Conservation (phyloP, 163 green algal species). For the Scenedesmus sp. region DNA sequence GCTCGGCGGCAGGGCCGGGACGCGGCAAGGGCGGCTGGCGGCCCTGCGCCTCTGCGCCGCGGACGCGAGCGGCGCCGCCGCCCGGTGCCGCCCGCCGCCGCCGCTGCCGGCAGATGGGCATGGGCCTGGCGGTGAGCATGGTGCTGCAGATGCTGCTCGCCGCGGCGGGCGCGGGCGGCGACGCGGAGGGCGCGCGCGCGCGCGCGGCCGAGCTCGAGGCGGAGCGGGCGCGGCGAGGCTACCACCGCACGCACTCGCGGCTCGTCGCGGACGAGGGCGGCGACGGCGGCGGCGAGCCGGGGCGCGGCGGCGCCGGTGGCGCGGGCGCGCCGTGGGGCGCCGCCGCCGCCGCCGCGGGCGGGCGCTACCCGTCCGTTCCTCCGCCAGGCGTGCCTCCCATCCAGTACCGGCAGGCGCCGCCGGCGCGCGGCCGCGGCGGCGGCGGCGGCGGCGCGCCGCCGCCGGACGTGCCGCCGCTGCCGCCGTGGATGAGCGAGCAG, state of each 20-base stretch:
- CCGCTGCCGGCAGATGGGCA: constrained; percentile 52
- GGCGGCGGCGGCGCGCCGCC: background rate
- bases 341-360: background rate
- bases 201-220: constrained; percentile 21
- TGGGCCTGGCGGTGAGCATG: constrained; percentile 40
- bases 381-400: constrained; percentile 22
- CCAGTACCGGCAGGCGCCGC: background rate
- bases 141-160: background rate
- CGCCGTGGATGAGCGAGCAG: constrained; percentile 43
- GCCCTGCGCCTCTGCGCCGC: too few species aligned
- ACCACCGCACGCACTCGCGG: constrained; percentile 40
- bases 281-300: background rate
- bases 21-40: too few species aligned
- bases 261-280: constrained; percentile 12
- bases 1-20: constrained; percentile 2
- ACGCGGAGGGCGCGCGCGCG: constrained; percentile 8
- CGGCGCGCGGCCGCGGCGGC: background rate
- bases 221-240: constrained; percentile 34
- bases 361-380: constrained; percentile 34
- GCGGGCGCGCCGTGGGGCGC: background rate
- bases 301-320: too few species aligned
- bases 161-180: constrained; percentile 4
- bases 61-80: constrained; percentile 44
- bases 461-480: constrained; percentile 8
- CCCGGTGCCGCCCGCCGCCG: too few species aligned